Base-by-base conservation (phyloP, 2,329 filamentous ascomycete genomes). In the Colletotrichum sp. region DNA sequence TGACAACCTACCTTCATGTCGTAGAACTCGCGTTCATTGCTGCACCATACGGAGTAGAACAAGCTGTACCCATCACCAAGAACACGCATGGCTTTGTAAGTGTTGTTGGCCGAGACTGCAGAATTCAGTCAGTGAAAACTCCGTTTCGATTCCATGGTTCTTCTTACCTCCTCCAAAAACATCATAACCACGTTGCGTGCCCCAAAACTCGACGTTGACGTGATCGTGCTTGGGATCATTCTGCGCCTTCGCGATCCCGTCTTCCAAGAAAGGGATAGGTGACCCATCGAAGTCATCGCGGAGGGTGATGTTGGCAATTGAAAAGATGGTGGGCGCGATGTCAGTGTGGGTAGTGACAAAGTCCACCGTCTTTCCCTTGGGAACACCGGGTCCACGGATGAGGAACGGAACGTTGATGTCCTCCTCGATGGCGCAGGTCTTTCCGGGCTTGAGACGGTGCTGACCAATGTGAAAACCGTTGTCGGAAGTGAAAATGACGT, bases 21-120 rank as follows among this genome's bases (percentile, higher is more conserved):
- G 80, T 94, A 94, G 3, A 93, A 87, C 81, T 94, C 92, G 71
- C 91, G 90, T 79, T 94, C 92, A 67, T 92, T 91, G 16, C 84
- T 93, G 80, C 93, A 94, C 92, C 93, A 94, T 0, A 94, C 91
- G 0, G 91, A 89, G 79, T 94, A 94, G 76, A 92, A 91, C 7
- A 94, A 81, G 79, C 89, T 91, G 79, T 94, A 94, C 6, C 84
- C 82, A 3, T 87, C 80, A 1, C 87, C 84, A 6, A 91, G 85
- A 8, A 93, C 82, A n/a, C 91, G 87, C 24, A 92, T 78, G 0
- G 86, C 88, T 82, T 93, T 93, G 85, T 93, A 93, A 0, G 91
- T 93, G 78, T 93, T 92, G 74, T 87, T 87, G 4, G 69, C 58
- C 5, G 79, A 69, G 8, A 79, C 26, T 76, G 15, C 1, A 38